Conservation (phyloP, 805 yeast genomes). For the Metahyphopichia silvanorum region DNA sequence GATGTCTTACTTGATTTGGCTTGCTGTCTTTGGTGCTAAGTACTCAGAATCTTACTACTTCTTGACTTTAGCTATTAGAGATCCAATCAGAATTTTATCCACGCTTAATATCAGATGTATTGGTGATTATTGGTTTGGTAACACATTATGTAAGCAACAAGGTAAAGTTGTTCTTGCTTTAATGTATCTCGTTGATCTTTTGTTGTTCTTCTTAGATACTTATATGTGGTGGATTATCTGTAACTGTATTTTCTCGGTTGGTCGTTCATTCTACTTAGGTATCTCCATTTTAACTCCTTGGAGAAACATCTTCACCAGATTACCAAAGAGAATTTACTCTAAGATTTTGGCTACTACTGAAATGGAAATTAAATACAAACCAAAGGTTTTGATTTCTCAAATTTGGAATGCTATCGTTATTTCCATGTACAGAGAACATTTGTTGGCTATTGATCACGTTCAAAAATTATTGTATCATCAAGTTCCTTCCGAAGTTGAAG, state of each 20-base stretch:
- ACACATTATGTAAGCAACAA: slow-evolving; percentile 75
- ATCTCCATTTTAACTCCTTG: slow-evolving; percentile 98
- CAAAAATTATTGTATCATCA: slow-evolving; percentile 96
- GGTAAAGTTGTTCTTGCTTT: slow-evolving; percentile 86
- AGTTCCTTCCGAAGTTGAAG: slow-evolving; percentile 97
- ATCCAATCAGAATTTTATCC: slow-evolving; percentile 88
- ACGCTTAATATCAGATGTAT: slow-evolving; percentile 87
- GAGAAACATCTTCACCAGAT: slow-evolving; percentile 97
- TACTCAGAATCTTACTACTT: slow-evolving; percentile 88
- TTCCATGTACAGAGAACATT: slow-evolving; percentile 99
- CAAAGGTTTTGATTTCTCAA: slow-evolving; percentile 96
- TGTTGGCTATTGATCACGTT: slow-evolving; percentile 96
- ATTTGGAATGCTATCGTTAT: slow-evolving; percentile 99
- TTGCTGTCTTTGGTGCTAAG: slow-evolving; percentile 84
- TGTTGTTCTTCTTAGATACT: slow-evolving; percentile 97
- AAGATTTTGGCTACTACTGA: slow-evolving; percentile 97
- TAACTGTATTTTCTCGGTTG: slow-evolving; percentile 93
- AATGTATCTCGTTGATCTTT: slow-evolving; percentile 89
- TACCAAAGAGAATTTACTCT: slow-evolving; percentile 98
- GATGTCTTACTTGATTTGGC: slow-evolving; percentile 93
- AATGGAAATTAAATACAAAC: slow-evolving; percentile 98
- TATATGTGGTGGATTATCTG: slow-evolving; percentile 97
- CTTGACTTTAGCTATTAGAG: slow-evolving; percentile 83
- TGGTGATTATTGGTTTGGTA: slow-evolving; percentile 91
- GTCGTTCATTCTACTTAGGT: slow-evolving; percentile 98